These are phyloP conservation scores for Fusarium nodosum DNA, from an alignment of 2,329 filamentous ascomycete genomes.

Conservation along the genomic window DNA sequence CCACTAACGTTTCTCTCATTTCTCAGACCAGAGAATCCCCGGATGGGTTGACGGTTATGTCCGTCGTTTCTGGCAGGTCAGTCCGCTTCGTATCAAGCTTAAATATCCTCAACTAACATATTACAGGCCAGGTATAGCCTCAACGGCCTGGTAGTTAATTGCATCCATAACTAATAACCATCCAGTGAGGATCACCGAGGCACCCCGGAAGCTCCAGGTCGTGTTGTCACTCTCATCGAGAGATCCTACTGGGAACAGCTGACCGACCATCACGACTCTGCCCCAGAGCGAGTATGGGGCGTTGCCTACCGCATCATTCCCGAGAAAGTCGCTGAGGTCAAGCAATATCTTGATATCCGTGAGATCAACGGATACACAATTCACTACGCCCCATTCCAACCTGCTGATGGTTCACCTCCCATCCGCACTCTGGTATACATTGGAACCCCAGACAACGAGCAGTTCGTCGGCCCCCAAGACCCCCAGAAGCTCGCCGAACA, in stretches of 20 bases:
- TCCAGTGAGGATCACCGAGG: constrained; percentile 92
- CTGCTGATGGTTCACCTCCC: constrained; percentile 55
- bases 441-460: constrained; percentile 90
- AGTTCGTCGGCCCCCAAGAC: constrained; percentile 89
- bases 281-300: constrained; percentile 83
- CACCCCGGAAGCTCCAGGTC: constrained; percentile 86
- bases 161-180: constrained; percentile 8
- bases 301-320: constrained; percentile 88
- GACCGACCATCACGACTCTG: constrained; percentile 73
- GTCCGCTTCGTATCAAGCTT: constrained; percentile 50
- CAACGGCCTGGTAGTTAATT: not conserved
- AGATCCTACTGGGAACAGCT: constrained; percentile 85
- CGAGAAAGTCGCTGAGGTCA: constrained; percentile 81
- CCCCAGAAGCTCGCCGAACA: constrained; percentile 82
- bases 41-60: constrained; percentile 96
- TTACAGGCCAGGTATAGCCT: constrained; percentile 53
- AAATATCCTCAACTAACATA: constrained; percentile 19
- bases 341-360: constrained; percentile 91
- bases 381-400: constrained; percentile 86
- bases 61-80: constrained; percentile 96
- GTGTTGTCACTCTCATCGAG: constrained; percentile 93
- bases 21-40: constrained; percentile 81
- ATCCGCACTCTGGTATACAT: constrained; percentile 86
- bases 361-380: constrained; percentile 98
- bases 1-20: constrained; percentile 14